Base-by-base conservation (phyloP, 768 basidiomycete species). In the Boletus rubroflammeus region DNA sequence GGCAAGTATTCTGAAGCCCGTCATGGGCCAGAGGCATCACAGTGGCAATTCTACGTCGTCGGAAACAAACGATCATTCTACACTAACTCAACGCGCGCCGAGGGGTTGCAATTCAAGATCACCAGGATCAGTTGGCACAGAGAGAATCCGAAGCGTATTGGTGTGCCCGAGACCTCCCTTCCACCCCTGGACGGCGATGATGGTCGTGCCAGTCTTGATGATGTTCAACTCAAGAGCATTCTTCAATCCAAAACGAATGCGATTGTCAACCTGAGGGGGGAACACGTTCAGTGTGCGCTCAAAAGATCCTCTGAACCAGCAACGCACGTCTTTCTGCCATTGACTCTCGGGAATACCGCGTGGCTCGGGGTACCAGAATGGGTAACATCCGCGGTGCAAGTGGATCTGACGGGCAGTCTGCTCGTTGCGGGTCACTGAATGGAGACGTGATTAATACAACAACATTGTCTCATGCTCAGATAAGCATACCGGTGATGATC, bases 161-260 rank as follows among this genome's bases (percentile, higher is more conserved):
- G 93, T 95, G 75, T 97, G 93, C 31, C 94, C 95, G 42, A 97
- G 82, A 54, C 97, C 97, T 41, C 94, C 92, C 76, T 94, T 96
- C 96, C 96, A 99, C n/a, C 97, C 97, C 73, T 98, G 97, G 5
- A 99, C 89, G 46, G 96, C 96, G 58, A 98, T 79, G 66, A 99
- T 82, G 25, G 94, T 92, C 50, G 85, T 85, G 51, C 93, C 91
- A 35, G 92, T 84, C 65, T 85, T 84, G 77, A 98, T 86, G 68
- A 99, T 81, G 59, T 90, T 88, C 72, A 99, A 74, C 17, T 75
- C 80, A 42, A 98, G 78, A 4, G 91, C 97, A 67, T 78, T 86
- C 68, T 84, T 81, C 72, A 98, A 80, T 55, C 95, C 93, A 65
- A 85, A 95, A 55, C 92, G 85, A 67, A 90, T 88, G 59, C 90